Evolutionary conservation across 2,329 filamentous ascomycete species (phyloP).

Genomic region (Proliferodiscus dingleyae): DNA sequence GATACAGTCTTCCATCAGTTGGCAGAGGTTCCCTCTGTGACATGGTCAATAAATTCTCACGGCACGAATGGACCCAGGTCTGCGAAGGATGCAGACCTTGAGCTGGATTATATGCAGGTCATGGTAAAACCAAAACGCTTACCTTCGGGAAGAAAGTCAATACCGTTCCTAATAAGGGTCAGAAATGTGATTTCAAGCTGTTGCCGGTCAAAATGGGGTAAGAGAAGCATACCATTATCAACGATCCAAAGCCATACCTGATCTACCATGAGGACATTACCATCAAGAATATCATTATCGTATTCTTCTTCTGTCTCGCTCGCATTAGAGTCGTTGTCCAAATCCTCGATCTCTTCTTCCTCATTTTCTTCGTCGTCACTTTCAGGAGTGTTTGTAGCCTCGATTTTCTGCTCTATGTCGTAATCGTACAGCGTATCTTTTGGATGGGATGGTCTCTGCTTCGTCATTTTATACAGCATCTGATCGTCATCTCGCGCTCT

Average conservation of each 20-base stretch:
- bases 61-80: neutral
- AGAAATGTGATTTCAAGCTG: neutral
- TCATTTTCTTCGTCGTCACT: neutral
- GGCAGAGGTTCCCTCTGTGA: neutral
- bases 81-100: too few species aligned
- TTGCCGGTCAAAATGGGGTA: neutral
- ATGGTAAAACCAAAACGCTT: neutral
- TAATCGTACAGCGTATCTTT: neutral
- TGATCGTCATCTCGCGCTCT: conserved; percentile 8
- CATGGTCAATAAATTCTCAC: neutral
- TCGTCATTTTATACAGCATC: conserved; percentile 11
- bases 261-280: conserved; percentile 12
- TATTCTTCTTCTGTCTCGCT: neutral
- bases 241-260: conserved; percentile 12
- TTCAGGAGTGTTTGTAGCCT: neutral
- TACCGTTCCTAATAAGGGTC: neutral
- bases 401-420: neutral
- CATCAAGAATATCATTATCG: conserved; percentile 9
- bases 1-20: conserved; percentile 7
- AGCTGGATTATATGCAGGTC: too few species aligned
- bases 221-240: conserved; percentile 4
- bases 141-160: conserved; percentile 1
- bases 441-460: neutral
- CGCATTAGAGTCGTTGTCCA: too few species aligned
- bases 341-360: neutral